phyloP scores from a whole-genome alignment of 768 basidiomycete genomes.

The Macrocybe gigantea region DNA sequence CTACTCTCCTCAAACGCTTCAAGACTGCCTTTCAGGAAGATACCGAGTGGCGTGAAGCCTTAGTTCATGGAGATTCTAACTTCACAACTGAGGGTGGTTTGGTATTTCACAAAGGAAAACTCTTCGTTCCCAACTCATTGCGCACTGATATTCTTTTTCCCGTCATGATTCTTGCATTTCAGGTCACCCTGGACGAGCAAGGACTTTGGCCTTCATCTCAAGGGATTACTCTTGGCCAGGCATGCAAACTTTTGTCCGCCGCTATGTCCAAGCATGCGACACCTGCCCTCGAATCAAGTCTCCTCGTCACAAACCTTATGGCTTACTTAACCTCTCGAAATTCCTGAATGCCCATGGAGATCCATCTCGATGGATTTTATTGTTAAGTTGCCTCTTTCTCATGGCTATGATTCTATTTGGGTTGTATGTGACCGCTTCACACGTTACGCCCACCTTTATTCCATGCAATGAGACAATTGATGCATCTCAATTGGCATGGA shows the following conservation, averaged over 20 bases:
- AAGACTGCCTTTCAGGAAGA: slow-evolving; percentile 15
- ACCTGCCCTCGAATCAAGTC: slow-evolving; percentile 9
- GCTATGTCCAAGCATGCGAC: slow-evolving; percentile 9
- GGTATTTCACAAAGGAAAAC: slow-evolving; percentile 16
- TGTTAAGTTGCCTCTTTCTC: slow-evolving; percentile 30
- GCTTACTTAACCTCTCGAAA: slow-evolving; percentile 21
- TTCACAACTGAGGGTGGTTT: slow-evolving; percentile 15
- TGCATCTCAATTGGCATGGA: slow-evolving; percentile 23
- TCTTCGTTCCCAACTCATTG: slow-evolving; percentile 12
- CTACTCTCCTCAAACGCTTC: slow-evolving; percentile 17
- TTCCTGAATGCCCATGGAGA: slow-evolving; percentile 28
- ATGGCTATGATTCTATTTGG: slow-evolving; percentile 28
- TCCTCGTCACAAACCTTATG: slow-evolving; percentile 3
- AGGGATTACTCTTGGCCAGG: slow-evolving; percentile 13
- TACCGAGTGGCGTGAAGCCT: slow-evolving; percentile 18
- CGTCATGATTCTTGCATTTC: too few relatives aligned
- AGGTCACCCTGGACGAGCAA: slow-evolving; percentile 9
- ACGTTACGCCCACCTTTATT: slow-evolving; percentile 39
- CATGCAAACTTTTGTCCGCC: slow-evolving; percentile 4
- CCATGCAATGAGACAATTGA: slow-evolving; percentile 21
- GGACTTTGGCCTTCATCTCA: slow-evolving; percentile 5
- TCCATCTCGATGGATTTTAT: slow-evolving; percentile 38
- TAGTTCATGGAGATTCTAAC: slow-evolving; percentile 9
- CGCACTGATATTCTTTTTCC: too few relatives aligned
- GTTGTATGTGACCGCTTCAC: slow-evolving; percentile 35